Conservation (phyloP, 805 yeast genomes). For the Maudiozyma pseudohumilis region DNA sequence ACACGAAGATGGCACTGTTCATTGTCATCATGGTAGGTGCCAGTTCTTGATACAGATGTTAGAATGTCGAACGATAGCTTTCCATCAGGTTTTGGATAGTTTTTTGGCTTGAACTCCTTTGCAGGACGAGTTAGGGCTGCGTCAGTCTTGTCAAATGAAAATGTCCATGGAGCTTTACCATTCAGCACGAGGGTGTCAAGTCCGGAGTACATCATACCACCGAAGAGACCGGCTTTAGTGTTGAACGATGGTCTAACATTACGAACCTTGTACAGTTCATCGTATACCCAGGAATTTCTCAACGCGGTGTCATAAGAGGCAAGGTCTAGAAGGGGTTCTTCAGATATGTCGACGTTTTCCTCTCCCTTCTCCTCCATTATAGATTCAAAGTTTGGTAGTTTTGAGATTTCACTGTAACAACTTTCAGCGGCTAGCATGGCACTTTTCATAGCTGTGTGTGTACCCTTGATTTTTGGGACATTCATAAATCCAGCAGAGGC, state of each 20-base stretch:
- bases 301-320: slow-evolving; percentile 53
- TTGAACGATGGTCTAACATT: slow-evolving; percentile 90
- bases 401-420: slow-evolving; percentile 47
- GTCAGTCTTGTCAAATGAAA: slow-evolving; percentile 60
- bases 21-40: slow-evolving; percentile 91
- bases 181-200: slow-evolving; percentile 64
- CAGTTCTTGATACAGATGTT: slow-evolving; percentile 94
- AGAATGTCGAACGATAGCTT: slow-evolving; percentile 79
- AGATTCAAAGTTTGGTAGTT: slow-evolving; percentile 33
- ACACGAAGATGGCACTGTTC: slow-evolving; percentile 79
- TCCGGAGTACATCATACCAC: slow-evolving; percentile 82
- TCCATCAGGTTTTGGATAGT: slow-evolving; percentile 96
- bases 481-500: slow-evolving; percentile 95
- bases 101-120: slow-evolving; percentile 53
- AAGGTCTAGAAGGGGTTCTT: slow-evolving; percentile 38
- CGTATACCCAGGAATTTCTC: slow-evolving; percentile 72
- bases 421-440: slow-evolving; percentile 93
- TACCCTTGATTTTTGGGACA: slow-evolving; percentile 95
- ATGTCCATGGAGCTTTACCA: slow-evolving; percentile 86
- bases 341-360: slow-evolving; percentile 18
- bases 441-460: slow-evolving; percentile 94
- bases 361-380: slow-evolving; percentile 35
- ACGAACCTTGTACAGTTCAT: slow-evolving; percentile 77
- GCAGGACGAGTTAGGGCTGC: slow-evolving; percentile 66
- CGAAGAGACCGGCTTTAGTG: slow-evolving; percentile 60